A percentile compares a stretch with the other conserved stretches of the same genome.
Conservation (phyloP, 2,329 filamentous ascomycete species). For the Epicoccum nigrum region DNA sequence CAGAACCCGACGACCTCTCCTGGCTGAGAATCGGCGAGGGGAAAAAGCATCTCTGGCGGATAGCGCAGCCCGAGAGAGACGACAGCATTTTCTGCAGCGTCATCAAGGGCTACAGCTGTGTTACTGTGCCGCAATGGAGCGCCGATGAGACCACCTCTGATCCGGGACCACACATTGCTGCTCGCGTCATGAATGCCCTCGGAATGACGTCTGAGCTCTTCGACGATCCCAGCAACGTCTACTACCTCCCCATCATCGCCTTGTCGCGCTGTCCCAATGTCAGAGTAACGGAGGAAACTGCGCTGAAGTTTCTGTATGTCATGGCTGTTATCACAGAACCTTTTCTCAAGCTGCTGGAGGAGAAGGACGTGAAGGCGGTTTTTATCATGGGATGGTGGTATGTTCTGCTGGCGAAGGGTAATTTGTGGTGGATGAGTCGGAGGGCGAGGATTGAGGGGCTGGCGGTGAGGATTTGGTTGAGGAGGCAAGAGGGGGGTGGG, state of each 20-base stretch:
- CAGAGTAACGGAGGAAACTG: slow-evolving; percentile 48
- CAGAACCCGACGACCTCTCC: slow-evolving; percentile 56
- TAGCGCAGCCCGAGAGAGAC: slow-evolving; percentile 56
- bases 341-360: slow-evolving; percentile 55
- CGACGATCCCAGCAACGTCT: slow-evolving; percentile 27
- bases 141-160: not conserved
- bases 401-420: slow-evolving; percentile 45
- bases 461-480: slow-evolving; percentile 35
- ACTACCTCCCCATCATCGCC: slow-evolving; percentile 43
- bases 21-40: slow-evolving; percentile 65
- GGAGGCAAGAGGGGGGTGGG: slow-evolving; percentile 19
- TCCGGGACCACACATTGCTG: slow-evolving; percentile 37
- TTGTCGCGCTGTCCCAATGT: slow-evolving; percentile 49
- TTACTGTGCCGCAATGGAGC: slow-evolving; percentile 20
- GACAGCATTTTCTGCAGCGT: slow-evolving; percentile 56
- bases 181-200: slow-evolving; percentile 41
- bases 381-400: slow-evolving; percentile 65
- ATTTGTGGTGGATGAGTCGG: slow-evolving; percentile 38
- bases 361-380: slow-evolving; percentile 61
- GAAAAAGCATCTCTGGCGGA: slow-evolving; percentile 61
- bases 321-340: slow-evolving; percentile 51
- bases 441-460: slow-evolving; percentile 34
- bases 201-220: slow-evolving; percentile 27
- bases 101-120: slow-evolving; percentile 25
- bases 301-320: slow-evolving; percentile 57